Evolutionary conservation across 202 grass and related monocot species (phyloP).

Genomic region (Digitaria exilis): DNA sequence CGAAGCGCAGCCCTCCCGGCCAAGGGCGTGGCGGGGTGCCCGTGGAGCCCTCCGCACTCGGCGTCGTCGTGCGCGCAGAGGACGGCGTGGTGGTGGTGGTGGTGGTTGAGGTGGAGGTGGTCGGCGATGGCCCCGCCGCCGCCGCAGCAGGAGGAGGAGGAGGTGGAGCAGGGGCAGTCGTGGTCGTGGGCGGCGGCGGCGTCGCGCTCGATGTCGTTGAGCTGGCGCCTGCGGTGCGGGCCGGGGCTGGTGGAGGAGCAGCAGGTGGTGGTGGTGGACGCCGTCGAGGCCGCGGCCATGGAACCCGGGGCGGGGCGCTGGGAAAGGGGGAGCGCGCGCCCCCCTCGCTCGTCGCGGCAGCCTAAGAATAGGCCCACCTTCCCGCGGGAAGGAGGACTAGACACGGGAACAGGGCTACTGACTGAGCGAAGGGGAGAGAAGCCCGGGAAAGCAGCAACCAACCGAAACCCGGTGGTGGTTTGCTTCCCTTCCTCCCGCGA

Average conservation of each 20-base stretch:
- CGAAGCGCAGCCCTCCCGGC: neutral
- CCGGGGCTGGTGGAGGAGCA: conserved; percentile 37
- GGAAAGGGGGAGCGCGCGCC: neutral
- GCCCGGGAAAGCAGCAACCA: conserved; percentile 62
- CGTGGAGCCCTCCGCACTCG: conserved; percentile 7
- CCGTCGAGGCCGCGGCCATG: conserved; percentile 48
- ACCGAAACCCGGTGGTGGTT: conserved; percentile 36
- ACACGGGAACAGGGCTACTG: too few relatives aligned
- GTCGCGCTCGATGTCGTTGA: conserved; percentile 59
- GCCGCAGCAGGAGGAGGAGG: neutral
- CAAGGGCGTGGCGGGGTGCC: conserved; percentile 30
- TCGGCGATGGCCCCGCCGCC: neutral
- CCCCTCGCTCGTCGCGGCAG: neutral
- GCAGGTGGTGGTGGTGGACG: conserved; percentile 27
- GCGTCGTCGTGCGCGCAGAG: neutral
- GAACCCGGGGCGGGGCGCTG: too few relatives aligned
- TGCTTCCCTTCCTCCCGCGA: too few relatives aligned
- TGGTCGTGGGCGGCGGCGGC: too few relatives aligned
- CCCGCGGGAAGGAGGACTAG: too few relatives aligned
- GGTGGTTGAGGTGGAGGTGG: too few relatives aligned
- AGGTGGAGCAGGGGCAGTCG: too few relatives aligned
- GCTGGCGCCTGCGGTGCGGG: conserved; percentile 55
- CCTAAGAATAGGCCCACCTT: conserved; percentile 45
- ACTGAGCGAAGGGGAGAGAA: conserved; percentile 61
- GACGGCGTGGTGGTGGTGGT: neutral